These are phyloP conservation scores for Allodekkera sacchari DNA, from an alignment of 805 yeast genomes.

Conservation along the genomic window DNA sequence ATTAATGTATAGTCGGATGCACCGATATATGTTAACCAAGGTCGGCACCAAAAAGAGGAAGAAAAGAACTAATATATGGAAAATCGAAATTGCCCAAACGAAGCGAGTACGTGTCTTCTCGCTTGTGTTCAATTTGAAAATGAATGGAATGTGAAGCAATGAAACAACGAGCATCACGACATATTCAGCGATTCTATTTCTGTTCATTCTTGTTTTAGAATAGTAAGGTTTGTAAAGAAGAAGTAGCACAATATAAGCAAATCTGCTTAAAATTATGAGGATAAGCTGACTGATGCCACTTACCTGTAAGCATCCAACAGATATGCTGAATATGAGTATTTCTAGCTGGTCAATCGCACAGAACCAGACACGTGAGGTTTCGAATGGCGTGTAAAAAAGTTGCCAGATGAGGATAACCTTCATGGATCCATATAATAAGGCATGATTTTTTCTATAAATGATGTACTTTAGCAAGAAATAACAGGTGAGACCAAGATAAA, in stretches of 20 bases:
- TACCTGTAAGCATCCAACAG: constrained; percentile 36
- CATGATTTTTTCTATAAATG: constrained; percentile 11
- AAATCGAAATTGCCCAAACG: constrained; percentile 33
- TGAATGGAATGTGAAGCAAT: constrained; percentile 35
- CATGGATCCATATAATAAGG: constrained; percentile 38
- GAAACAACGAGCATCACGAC: constrained; percentile 32
- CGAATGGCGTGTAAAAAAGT: constrained; percentile 32
- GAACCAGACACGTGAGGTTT: constrained; percentile 33
- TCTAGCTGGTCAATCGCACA: constrained; percentile 29
- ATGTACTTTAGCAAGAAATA: constrained; percentile 28
- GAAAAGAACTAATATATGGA: constrained; percentile 26
- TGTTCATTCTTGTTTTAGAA: constrained; percentile 24
- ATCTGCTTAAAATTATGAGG: constrained; percentile 29
- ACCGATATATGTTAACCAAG: constrained; percentile 20
- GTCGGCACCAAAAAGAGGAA: constrained; percentile 21
- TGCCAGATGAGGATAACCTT: constrained; percentile 40
- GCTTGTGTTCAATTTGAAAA: constrained; percentile 26
- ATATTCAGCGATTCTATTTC: constrained; percentile 27
- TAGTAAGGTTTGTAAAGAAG: constrained; percentile 24
- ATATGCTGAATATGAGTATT: constrained; percentile 28
- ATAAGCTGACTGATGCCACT: constrained; percentile 38
- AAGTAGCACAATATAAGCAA: constrained; percentile 19
- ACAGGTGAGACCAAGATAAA: constrained; percentile 27
- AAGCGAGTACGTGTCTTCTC: constrained; percentile 33
- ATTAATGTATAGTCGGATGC: constrained; percentile 9